These are phyloP conservation scores for Neopestalotiopsis clavispora DNA, from an alignment of 2,329 filamentous ascomycete genomes.

Conservation along the genomic window DNA sequence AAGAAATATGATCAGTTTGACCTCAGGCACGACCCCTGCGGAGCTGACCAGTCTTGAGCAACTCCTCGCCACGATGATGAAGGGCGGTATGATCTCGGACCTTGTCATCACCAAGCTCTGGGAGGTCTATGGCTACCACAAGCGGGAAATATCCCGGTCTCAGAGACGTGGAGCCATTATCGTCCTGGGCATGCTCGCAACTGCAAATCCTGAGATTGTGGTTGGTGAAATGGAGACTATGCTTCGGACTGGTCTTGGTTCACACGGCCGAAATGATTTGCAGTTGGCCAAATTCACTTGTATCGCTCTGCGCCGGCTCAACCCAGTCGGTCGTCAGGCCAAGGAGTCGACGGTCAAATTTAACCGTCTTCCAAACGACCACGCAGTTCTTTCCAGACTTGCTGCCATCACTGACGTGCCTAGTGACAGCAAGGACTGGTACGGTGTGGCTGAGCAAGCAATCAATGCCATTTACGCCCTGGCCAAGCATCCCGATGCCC, in stretches of 20 bases:
- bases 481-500: constrained; percentile 89
- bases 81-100: constrained; percentile 83
- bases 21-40: constrained; percentile 91
- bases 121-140: constrained; percentile 96
- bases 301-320: constrained; percentile 89
- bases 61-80: constrained; percentile 96
- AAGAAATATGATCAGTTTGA: constrained; percentile 98
- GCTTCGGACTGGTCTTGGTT: constrained; percentile 85
- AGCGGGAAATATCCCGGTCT: constrained; percentile 87
- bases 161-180: constrained; percentile 95
- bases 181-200: constrained; percentile 92
- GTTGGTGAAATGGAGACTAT: constrained; percentile 95
- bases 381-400: constrained; percentile 81
- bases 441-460: constrained; percentile 93
- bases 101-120: constrained; percentile 90
- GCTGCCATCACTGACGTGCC: constrained; percentile 84
- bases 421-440: constrained; percentile 94
- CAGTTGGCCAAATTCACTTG: constrained; percentile 95
- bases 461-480: constrained; percentile 94
- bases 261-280: constrained; percentile 80
- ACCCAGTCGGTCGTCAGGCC: constrained; percentile 78
- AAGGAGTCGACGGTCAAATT: constrained; percentile 73
- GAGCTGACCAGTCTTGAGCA: constrained; percentile 96
- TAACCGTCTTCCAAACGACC: constrained; percentile 86
- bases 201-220: constrained; percentile 90